Base-by-base conservation (phyloP, 768 basidiomycete genomes). In the Leccinum truebloodii region DNA sequence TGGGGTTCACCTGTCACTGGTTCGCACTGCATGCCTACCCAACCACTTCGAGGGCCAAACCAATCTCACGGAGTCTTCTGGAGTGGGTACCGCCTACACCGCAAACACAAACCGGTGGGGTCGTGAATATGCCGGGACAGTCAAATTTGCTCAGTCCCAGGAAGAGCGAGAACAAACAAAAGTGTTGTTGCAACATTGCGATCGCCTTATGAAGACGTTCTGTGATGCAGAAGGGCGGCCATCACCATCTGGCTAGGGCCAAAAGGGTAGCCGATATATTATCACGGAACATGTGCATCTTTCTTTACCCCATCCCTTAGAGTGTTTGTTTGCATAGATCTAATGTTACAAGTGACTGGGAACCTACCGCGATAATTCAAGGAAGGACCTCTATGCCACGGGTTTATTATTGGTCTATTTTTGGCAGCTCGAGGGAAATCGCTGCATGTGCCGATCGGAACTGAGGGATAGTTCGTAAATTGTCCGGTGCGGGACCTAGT, bases 391-490 rank as follows among this genome's bases (percentile, higher is more conserved):
- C 39, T 2, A 18, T 51, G 49, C 4, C 28, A 24, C 22, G 8
- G 4, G 26, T 1, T 28, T 46, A 34, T 55, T 52, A 64, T 59
- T 59, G 51, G 32, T 53, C 54, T 37, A 60, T 34, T 32, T 65
- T 50, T 9, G 76, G 66, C 1, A 71, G 59, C 67, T 84, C 81
- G 24, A 85, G 68, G 2, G 75, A 64, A 59, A 85, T 69, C 6
- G 73, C 62, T 10, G 81, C 73, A 54, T 75, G 77, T 50, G 78
- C 76, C 52, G 76, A 71, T 59, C 81, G 82, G 73, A 85, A 92
- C 61, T 81, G 83, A 22, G 92, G 91, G 58, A 94, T 93, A 1
- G 84, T 91, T 49, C 93, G 83, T 58, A 94, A 67, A 69, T 86
- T 85, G n/a, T 84, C 81, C 22, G 89, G 86, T 0, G 81, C 67